Base-by-base conservation (phyloP, 2,329 filamentous ascomycete species). In the Ceratocystis albifundus region DNA sequence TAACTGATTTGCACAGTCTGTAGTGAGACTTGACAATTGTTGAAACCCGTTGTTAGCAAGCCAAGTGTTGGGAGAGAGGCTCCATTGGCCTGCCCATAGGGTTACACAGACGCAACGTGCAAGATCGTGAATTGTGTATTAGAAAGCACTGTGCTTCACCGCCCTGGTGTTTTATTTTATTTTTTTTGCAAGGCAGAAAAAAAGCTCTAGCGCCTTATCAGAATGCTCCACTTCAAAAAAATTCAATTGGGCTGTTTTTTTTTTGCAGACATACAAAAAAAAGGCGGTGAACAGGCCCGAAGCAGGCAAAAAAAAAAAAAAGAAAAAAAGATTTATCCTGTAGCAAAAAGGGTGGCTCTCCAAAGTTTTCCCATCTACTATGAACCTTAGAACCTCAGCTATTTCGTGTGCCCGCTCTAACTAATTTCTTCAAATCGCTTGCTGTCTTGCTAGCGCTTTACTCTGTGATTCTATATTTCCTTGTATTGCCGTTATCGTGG, bases 231-330 rank as follows among this genome's bases (percentile, higher is more conserved):
- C 66, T 63, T 57, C 55, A 28, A 61, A 68, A 67, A 68, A 65
- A 64, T 68, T 66, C 63, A 55, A 64, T 45, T 44, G 4, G 12
- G 1, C 15, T 41, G 36, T 32, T 41, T 55, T 55, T 32, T 41
- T 55, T 55, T 32, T 22, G 20, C 30, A 53, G 62, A 30, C n/a
- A 36, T 64, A 62, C 53, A 68, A 62, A 65, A 71, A 71, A 69
- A 72, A 70, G 69, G 69, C 70, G 32, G 22, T n/a, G 25, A 28
- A 45, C 61, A 61, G 55, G 28, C 45, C 30, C 15, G 7, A 50
- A 22, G 7, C n/a, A 62, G 41, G 45, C 46, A 53, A 22, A 22
- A 30, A 53, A 59, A 63, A 32, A 45, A 17, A 36, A 17, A n/a
- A 64, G 28, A 44, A n/a, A 64, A 20, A 44, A n/a, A 30, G 61